Evolutionary conservation across 2,329 filamentous ascomycete genomes (phyloP).

Genomic region (Stagonosporopsis tanaceti): DNA sequence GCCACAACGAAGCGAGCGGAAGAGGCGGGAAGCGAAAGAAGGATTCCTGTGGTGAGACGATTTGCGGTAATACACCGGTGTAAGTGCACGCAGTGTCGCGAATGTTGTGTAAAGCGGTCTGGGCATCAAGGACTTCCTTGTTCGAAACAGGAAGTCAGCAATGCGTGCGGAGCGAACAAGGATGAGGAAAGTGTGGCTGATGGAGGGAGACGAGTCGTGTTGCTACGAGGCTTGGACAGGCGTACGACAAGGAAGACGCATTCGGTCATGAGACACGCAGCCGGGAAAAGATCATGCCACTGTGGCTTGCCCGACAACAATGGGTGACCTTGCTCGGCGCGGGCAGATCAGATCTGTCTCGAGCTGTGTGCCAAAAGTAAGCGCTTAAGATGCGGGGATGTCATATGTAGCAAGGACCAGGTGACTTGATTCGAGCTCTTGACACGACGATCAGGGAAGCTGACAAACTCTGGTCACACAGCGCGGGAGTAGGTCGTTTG

Average conservation of each 20-base stretch:
- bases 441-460: conserved; percentile 9
- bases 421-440: conserved; percentile 18
- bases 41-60: conserved; percentile 26
- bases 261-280: conserved; percentile 28
- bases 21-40: conserved; percentile 25
- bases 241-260: conserved; percentile 10
- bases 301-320: conserved; percentile 28
- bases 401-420: conserved; percentile 18
- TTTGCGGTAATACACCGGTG: conserved; percentile 18
- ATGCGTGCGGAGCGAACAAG: conserved; percentile 7
- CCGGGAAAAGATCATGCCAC: conserved; percentile 19
- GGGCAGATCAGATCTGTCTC: conserved; percentile 32
- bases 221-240: conserved; percentile 2
- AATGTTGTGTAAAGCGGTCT: conserved; percentile 27
- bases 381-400: conserved; percentile 24
- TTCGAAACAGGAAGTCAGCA: not conserved
- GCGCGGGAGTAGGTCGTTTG: not conserved
- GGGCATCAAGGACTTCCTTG: conserved; percentile 26
- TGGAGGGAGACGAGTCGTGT: conserved; percentile 21
- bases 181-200: conserved; percentile 23
- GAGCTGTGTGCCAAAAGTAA: conserved; percentile 29
- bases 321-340: conserved; percentile 20
- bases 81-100: conserved; percentile 26
- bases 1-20: conserved; percentile 27
- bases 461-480: conserved; percentile 7